A percentile compares a stretch with the other conserved stretches of the same genome.
These are phyloP conservation scores for Coelastrella sp. DNA, from an alignment of 139 green algal genomes.

Conservation along the genomic window DNA sequence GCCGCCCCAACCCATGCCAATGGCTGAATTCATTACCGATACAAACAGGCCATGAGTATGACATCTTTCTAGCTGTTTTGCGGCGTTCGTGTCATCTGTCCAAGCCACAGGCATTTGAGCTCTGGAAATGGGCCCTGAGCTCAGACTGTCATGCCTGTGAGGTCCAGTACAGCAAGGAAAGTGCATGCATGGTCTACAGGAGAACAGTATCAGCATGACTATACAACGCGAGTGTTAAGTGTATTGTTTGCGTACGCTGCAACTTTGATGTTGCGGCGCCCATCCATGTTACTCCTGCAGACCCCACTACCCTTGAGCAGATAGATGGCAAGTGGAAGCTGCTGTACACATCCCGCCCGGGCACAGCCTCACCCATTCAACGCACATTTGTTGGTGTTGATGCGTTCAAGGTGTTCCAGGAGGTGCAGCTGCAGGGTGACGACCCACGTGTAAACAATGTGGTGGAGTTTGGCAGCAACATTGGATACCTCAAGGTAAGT, in stretches of 20 bases:
- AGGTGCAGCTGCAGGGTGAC: conserved; percentile 14
- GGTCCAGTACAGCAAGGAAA: no score
- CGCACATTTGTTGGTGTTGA: conserved; percentile 91
- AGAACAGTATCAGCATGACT: neutral
- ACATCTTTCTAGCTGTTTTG: no score
- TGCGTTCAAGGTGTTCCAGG: conserved; percentile 80
- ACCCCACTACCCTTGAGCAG: conserved; percentile 58
- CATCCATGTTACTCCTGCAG: neutral
- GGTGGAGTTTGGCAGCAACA: conserved; percentile 81
- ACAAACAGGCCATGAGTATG: no score
- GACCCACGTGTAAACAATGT: conserved; percentile 80
- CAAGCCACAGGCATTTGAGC: no score
- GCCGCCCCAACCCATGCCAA: no score
- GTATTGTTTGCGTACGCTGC: neutral
- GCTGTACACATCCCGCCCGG: conserved; percentile 84
- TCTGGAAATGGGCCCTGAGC: no score
- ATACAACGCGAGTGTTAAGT: no score
- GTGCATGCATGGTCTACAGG: no score
- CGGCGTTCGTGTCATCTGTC: no score
- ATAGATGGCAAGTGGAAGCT: conserved; percentile 85
- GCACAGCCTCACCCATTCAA: conserved; percentile 59
- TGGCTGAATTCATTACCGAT: no score
- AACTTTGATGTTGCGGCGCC: neutral
- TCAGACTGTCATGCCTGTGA: no score
- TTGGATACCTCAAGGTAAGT: conserved; percentile 67